Evolutionary conservation across 2,329 filamentous ascomycete genomes (phyloP), one percentile per base, ranked within the genome.

Genomic region (Chaetomium strumarium): DNA sequence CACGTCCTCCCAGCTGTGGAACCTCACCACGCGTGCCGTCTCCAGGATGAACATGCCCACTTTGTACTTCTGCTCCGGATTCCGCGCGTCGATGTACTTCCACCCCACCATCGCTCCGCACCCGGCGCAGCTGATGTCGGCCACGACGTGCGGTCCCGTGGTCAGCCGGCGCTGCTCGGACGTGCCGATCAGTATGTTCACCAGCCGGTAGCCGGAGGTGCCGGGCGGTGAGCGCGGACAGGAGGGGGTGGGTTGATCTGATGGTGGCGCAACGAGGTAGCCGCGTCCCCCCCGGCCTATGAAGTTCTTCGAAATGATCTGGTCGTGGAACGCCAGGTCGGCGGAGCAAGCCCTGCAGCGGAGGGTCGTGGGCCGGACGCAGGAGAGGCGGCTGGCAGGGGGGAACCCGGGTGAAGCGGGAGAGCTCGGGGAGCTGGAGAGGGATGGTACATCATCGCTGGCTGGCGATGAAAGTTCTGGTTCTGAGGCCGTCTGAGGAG

Each of bases 31-130:
- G 49, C 79, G 70, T 64, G 78, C 75, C 37, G 77, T 80, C 69
- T 86, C 83, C 37, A 86, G 66, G 30, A 86, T 85, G 63, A 80
- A 86, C 66, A 85, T 86, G 59, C 82, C 82, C 46, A 85, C 73
- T 67, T 86, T 86, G 72, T 86, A 86, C 63, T 74, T 76, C 65
- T 86, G 83, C 43, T 72, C 68, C 51, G 70, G 62, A 59, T 85
- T 79, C 55, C 74, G 75, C 1, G 83, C 82, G 63, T 83, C 79
- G 40, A 85, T 73, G 61, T 86, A 86, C 66, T 85, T 85, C 83
- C 83, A 86, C 16, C 83, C 83, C 9, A 86, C 63, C 60, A 79
- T 79, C 47, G 70, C 71, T 24, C 70, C 68, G 66, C 83, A 86
- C 24, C 76, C 69, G 10, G 64, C 64, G 62, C 83, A 86, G 43